Percentiles rank a stretch among this genome's conserved stretches.
phyloP scores from a whole-genome alignment of 148 eudicot genomes.

The Chenopodium formosanum region DNA sequence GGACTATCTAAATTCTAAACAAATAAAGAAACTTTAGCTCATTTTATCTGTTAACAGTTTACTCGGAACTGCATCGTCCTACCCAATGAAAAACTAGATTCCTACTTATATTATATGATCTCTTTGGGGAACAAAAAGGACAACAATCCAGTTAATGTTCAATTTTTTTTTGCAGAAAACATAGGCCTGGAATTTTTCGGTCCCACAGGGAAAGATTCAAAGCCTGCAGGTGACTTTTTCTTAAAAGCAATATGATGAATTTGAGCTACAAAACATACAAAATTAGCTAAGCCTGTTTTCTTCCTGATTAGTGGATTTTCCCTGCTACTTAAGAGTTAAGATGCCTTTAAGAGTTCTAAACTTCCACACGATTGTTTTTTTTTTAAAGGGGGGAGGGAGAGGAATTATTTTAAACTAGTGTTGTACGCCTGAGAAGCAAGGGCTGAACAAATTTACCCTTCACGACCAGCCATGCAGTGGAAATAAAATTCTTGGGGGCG shows the following conservation, averaged over 20 bases:
- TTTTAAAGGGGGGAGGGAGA: not conserved
- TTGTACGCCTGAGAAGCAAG: not conserved
- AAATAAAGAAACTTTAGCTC: not conserved
- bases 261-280: not conserved
- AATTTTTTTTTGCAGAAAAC: not conserved
- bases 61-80: not conserved
- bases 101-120: not conserved
- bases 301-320: not conserved
- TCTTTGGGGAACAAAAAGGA: not conserved
- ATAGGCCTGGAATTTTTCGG: no score
- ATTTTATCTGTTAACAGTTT: not conserved
- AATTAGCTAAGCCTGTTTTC: not conserved
- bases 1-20: not conserved
- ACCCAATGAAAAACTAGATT: no score
- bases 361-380: no score
- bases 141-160: not conserved
- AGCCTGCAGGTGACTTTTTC: not conserved
- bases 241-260: not conserved
- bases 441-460: constrained; percentile 59
- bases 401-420: not conserved
- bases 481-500: constrained; percentile 94
- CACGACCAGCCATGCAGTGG: constrained; percentile 99
- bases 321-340: not conserved
- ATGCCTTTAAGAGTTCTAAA: not conserved
- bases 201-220: not conserved